Conservation (phyloP, 768 basidiomycete genomes). For the Tylopilus balloui region DNA sequence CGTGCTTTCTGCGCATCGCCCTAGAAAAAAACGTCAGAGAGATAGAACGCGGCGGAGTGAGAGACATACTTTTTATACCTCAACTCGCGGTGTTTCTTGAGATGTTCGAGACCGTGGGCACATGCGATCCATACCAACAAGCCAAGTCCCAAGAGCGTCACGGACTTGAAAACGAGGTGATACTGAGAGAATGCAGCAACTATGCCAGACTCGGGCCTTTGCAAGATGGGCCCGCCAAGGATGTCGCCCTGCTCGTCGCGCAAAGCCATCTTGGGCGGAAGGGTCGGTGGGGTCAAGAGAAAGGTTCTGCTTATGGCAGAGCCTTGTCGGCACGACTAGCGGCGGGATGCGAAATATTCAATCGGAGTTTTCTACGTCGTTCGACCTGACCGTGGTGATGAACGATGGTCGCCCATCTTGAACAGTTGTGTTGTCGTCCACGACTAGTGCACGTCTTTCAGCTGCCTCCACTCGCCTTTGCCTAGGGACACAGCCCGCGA, state of each 20-base stretch:
- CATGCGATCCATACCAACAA: slow-evolving; percentile 33
- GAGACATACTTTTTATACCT: slow-evolving; percentile 57
- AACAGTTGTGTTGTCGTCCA: too few species aligned
- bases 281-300: slow-evolving; percentile 20
- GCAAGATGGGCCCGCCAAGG: slow-evolving; percentile 53
- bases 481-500: slow-evolving; percentile 69
- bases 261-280: slow-evolving; percentile 41
- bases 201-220: slow-evolving; percentile 28
- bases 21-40: slow-evolving; percentile 35
- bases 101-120: slow-evolving; percentile 40
- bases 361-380: slow-evolving; percentile 17
- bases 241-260: slow-evolving; percentile 68
- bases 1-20: slow-evolving; percentile 69
- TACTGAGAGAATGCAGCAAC: slow-evolving; percentile 34
- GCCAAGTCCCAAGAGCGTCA: slow-evolving; percentile 32
- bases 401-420: too few species aligned
- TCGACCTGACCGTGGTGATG: too few species aligned
- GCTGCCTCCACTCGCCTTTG: slow-evolving; percentile 52
- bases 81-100: slow-evolving; percentile 58
- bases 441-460: too few species aligned
- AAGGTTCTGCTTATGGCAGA: slow-evolving; percentile 7
- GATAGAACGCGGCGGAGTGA: not conserved
- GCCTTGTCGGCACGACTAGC: slow-evolving; percentile 16
- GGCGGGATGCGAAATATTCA: slow-evolving; percentile 21
- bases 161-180: slow-evolving; percentile 35